Percentiles rank a stretch among this genome's conserved stretches.
These are phyloP conservation scores for Suhomyces sp. DNA, from an alignment of 805 yeast genomes.

Conservation along the genomic window DNA sequence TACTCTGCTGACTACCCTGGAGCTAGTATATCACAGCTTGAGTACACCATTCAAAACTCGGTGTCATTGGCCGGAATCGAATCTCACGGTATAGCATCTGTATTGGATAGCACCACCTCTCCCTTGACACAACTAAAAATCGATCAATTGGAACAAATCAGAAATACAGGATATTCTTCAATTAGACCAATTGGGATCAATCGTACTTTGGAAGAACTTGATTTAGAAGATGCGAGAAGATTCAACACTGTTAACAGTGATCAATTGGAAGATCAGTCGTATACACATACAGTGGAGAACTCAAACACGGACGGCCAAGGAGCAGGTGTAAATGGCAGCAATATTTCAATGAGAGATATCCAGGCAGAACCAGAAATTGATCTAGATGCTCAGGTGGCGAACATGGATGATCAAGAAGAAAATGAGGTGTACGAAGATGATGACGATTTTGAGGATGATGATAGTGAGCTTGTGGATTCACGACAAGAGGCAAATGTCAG, in stretches of 20 bases:
- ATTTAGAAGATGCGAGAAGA: slow-evolving; percentile 20
- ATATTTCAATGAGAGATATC: slow-evolving; percentile 5
- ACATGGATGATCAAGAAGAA: slow-evolving; percentile 35
- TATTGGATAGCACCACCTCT: slow-evolving; percentile 8
- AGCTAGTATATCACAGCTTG: slow-evolving; percentile 15
- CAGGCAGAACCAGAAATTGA: slow-evolving; percentile 24
- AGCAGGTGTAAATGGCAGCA: slow-evolving; percentile 14
- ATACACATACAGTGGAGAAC: slow-evolving; percentile 25
- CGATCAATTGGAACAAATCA: slow-evolving; percentile 24
- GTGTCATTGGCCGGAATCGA: slow-evolving; percentile 8
- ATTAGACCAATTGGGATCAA: slow-evolving; percentile 41
- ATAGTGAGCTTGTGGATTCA: slow-evolving; percentile 2
- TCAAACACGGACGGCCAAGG: slow-evolving; percentile 12
- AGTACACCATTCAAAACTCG: slow-evolving; percentile 21
- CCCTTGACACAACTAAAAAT: slow-evolving; percentile 22
- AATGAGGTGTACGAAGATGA: slow-evolving; percentile 18
- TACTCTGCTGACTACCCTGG: slow-evolving; percentile 47
- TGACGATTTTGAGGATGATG: slow-evolving; percentile 9
- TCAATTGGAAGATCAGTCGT: slow-evolving; percentile 17
- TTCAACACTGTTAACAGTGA: slow-evolving; percentile 10
- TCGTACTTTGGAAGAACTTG: slow-evolving; percentile 41
- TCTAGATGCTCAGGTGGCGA: slow-evolving; percentile 48
- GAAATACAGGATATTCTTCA: slow-evolving; percentile 34
- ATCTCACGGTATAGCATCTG: background rate
- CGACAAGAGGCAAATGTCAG: background rate